Conservation (phyloP, 345 rosid genomes). For the Bruguiera gymnorhiza region DNA sequence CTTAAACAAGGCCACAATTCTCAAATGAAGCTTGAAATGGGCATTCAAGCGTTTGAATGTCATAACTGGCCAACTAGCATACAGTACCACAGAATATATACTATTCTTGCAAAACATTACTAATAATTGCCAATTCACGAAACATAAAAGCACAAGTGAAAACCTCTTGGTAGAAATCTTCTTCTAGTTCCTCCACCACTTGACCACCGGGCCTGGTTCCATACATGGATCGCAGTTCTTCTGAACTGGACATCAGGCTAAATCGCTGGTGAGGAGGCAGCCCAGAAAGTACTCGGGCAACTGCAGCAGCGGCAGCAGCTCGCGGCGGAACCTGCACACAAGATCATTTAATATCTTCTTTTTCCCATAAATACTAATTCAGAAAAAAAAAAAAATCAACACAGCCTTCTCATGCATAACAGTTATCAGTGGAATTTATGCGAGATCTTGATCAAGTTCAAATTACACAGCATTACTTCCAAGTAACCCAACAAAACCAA, state of each 20-base stretch:
- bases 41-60: too few species aligned
- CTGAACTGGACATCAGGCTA: slow-evolving; percentile 73
- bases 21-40: too few species aligned
- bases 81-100: too few species aligned
- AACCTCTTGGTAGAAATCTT: slow-evolving; percentile 88
- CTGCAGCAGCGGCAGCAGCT: slow-evolving; percentile 97
- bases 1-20: too few species aligned
- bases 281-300: slow-evolving; percentile 89
- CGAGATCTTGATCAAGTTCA: too few species aligned
- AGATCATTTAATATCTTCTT: neutral
- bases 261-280: slow-evolving; percentile 75
- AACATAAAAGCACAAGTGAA: neutral
- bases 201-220: slow-evolving; percentile 62
- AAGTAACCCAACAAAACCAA: too few species aligned
- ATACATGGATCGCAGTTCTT: slow-evolving; percentile 68
- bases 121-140: neutral
- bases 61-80: too few species aligned
- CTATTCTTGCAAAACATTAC: too few species aligned
- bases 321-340: slow-evolving; percentile 81
- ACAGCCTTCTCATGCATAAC: too few species aligned
- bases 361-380: neutral
- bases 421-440: too few species aligned
- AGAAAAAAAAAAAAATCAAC: too few species aligned
- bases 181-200: slow-evolving; percentile 61
- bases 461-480: too few species aligned